These are phyloP conservation scores for Fusarium sp. DNA, from an alignment of 2,329 filamentous ascomycete genomes.

Conservation along the genomic window DNA sequence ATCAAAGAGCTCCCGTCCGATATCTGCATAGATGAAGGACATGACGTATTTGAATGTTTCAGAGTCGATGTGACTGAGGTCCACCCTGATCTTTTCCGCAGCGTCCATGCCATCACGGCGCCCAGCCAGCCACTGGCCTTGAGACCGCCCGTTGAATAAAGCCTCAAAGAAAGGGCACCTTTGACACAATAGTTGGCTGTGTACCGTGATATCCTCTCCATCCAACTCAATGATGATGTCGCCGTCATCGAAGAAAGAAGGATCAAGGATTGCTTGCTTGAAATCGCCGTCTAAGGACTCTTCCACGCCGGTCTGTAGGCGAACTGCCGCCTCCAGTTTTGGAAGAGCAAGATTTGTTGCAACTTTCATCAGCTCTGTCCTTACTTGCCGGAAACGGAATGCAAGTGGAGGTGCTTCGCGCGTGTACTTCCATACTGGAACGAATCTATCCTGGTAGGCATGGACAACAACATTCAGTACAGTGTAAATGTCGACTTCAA, in stretches of 20 bases:
- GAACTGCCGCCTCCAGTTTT: constrained; percentile 79
- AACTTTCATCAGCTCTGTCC: constrained; percentile 88
- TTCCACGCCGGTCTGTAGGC: constrained; percentile 75
- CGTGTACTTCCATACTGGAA: constrained; percentile 89
- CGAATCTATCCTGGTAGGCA: constrained; percentile 79
- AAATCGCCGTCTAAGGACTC: constrained; percentile 76
- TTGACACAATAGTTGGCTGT: constrained; percentile 82
- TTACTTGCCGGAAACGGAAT: constrained; percentile 80
- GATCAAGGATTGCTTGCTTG: constrained; percentile 73
- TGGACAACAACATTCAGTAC: constrained; percentile 84
- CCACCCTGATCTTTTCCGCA: constrained; percentile 69
- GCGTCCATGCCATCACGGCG: constrained; percentile 62
- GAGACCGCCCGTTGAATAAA: constrained; percentile 87
- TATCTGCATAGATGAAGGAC: constrained; percentile 84
- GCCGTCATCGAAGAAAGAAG: constrained; percentile 78
- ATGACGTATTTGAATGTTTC: constrained; percentile 82
- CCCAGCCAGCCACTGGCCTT: constrained; percentile 82
- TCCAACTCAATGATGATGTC: constrained; percentile 84
- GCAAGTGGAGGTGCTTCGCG: constrained; percentile 72
- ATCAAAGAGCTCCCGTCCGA: constrained; percentile 83
- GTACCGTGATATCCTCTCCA: constrained; percentile 75
- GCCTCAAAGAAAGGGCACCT: constrained; percentile 93
- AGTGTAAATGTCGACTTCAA: constrained; percentile 78
- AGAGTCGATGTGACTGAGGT: constrained; percentile 82
- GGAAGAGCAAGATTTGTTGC: constrained; percentile 76